A percentile compares a stretch with the other conserved stretches of the same genome.
Evolutionary conservation across 2,329 filamentous ascomycete genomes (phyloP).

Genomic region (Cryoendolithus antarcticus): DNA sequence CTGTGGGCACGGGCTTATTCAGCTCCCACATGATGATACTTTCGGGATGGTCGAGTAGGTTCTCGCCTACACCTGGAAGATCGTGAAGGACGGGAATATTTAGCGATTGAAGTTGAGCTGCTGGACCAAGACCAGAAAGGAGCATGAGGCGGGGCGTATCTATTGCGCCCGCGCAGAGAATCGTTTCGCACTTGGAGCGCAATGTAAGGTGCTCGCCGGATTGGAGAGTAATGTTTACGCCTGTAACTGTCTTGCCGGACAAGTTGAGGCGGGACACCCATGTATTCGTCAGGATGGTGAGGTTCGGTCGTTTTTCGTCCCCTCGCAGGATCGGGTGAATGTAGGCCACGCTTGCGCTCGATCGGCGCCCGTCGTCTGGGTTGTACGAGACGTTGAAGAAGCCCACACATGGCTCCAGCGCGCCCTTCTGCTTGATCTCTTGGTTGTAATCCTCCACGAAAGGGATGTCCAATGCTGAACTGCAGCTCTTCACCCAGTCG

Average conservation of each 20-base stretch:
- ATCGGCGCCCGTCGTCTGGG: constrained; percentile 71
- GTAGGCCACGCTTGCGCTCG: constrained; percentile 80
- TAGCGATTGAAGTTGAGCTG: constrained; percentile 33
- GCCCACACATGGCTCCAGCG: constrained; percentile 62
- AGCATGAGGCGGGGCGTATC: constrained; percentile 61
- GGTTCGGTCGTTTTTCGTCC: constrained; percentile 68
- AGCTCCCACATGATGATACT: constrained; percentile 64
- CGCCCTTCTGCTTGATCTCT: constrained; percentile 61
- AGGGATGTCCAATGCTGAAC: constrained; percentile 65
- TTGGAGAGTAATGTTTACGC: constrained; percentile 58
- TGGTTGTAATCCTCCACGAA: constrained; percentile 77
- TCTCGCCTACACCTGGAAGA: constrained; percentile 51
- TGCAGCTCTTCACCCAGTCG: constrained; percentile 78
- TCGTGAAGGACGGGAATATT: constrained; percentile 44
- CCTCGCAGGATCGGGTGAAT: constrained; percentile 82
- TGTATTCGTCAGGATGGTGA: constrained; percentile 75
- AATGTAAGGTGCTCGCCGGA: constrained; percentile 45
- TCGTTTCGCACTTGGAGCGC: constrained; percentile 58
- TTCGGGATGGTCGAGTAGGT: constrained; percentile 53
- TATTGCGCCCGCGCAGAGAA: constrained; percentile 67
- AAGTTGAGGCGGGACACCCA: constrained; percentile 78
- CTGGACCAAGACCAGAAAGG: constrained; percentile 37
- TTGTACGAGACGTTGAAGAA: constrained; percentile 91
- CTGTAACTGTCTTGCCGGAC: constrained; percentile 53
- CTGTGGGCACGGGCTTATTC: constrained; percentile 60